Evolutionary conservation across 148 eudicot species (phyloP).

Genomic region (Rhododendron kiyosumense): DNA sequence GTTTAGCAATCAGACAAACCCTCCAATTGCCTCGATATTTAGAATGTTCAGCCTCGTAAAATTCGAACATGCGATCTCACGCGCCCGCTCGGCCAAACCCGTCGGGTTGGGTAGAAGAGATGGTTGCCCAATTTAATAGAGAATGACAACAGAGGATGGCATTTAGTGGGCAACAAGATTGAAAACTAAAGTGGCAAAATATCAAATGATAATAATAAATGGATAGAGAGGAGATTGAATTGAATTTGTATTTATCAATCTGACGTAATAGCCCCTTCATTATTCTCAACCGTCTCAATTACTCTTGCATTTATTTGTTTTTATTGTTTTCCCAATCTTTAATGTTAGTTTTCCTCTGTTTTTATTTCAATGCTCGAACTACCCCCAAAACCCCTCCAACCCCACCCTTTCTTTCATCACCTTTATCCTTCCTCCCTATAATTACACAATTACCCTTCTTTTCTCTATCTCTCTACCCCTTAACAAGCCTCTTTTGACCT

Average conservation of each 20-base stretch:
- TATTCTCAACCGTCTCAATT: slow-evolving; percentile 73
- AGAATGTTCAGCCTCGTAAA: too few species aligned
- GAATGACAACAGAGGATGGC: slow-evolving; percentile 8
- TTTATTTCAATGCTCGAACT: slow-evolving; percentile 35
- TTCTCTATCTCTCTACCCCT: not conserved
- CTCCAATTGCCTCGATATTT: too few species aligned
- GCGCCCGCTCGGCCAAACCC: not conserved
- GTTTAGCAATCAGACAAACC: too few species aligned
- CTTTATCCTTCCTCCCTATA: not conserved
- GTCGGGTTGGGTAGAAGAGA: not conserved
- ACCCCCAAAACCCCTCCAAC: not conserved
- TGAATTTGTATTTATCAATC: slow-evolving; percentile 60
- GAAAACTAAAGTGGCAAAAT: not conserved
- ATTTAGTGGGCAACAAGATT: not conserved
- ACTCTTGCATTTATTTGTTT: slow-evolving; percentile 63
- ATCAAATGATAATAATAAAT: not conserved
- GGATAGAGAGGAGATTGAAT: slow-evolving; percentile 1
- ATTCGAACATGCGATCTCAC: not conserved
- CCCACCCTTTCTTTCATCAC: not conserved
- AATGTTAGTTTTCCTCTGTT: slow-evolving; percentile 5
- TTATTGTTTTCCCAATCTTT: slow-evolving; percentile 40
- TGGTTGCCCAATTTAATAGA: not conserved
- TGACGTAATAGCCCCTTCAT: slow-evolving; percentile 45
- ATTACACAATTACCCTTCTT: not conserved
- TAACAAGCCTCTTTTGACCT: not conserved